Base-by-base conservation (phyloP, 805 yeast species). In the Myxozyma lipomycoides region DNA sequence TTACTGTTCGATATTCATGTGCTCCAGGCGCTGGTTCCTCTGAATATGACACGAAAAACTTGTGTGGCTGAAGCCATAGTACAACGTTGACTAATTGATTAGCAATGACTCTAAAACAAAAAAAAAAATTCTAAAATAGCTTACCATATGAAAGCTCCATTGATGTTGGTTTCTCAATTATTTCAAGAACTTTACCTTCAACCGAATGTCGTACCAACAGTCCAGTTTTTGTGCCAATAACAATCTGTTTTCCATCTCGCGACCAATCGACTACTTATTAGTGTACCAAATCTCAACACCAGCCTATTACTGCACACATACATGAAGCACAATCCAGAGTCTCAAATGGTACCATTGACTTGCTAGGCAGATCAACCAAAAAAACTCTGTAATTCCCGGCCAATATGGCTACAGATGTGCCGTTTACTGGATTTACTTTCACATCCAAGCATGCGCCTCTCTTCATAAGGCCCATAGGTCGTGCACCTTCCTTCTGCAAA, bases 201-300 rank as follows among this genome's bases (percentile, higher is more conserved):
- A 58, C 42, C 3, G 52, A 35, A 21, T 48, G 47, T 34, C 51
- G 56, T 23, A 22, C 15, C 24, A 64, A 45, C 4, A 49, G 19
- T 12, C 67, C 65, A 19, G 56, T 52, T 1, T 24, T 23, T 3
- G 40, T 28, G 15, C 64, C 67, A 4, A 51, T 51, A 3, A 60
- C 48, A 32, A 64, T n/a, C 32, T 53, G 55, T 32, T 57, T 49
- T 21, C 69, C 69, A 26, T 56, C 46, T 2, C 52, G 54, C 3
- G 68, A 58, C 67, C 67, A 66, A n/a, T 52, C 57, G 24, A 52
- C 53, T 46, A 26, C 7, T 30, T 12, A 25, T 18, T 10, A 28
- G 7, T 19, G 38, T 30, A 18, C 19, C 36, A 21, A 32, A 15
- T 3, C 32, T 10, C 32, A 2, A 6, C 30, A 37, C 6, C 35